These are phyloP conservation scores for Solanum tacnaense DNA, from an alignment of 257 asterid species.

Conservation along the genomic window DNA sequence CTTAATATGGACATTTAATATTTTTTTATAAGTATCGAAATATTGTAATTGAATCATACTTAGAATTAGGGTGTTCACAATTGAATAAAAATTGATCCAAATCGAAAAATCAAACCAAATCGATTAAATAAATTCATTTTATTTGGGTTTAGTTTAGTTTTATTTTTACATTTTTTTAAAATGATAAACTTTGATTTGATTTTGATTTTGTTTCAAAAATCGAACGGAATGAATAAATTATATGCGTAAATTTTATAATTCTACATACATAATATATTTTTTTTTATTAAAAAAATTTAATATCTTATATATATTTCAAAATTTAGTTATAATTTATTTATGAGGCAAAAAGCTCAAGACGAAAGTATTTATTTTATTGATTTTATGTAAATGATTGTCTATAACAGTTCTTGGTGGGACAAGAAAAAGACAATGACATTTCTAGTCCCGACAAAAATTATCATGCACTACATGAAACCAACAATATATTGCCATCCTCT, in stretches of 20 bases:
- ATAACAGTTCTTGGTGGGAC: neutral
- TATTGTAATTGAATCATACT: neutral
- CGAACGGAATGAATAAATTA: neutral
- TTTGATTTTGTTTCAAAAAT: neutral
- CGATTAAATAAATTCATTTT: neutral
- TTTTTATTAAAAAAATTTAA: too few relatives aligned
- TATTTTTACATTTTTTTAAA: neutral
- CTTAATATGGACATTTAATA: neutral
- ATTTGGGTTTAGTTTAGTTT: neutral
- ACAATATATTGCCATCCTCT: neutral
- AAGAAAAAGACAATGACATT: neutral
- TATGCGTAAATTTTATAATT: neutral
- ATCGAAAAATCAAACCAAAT: neutral
- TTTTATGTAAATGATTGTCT: neutral
- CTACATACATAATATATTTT: too few relatives aligned
- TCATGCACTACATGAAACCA: neutral
- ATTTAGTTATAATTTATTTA: neutral
- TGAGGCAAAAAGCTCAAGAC: neutral
- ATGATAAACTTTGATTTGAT: neutral
- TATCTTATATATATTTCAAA: neutral
- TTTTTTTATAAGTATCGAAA: neutral
- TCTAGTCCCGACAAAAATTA: neutral
- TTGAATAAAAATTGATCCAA: neutral
- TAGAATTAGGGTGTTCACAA: neutral
- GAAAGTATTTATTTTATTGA: neutral